These are phyloP conservation scores for Lyophyllum shimeji DNA, from an alignment of 768 basidiomycete species.

Conservation along the genomic window DNA sequence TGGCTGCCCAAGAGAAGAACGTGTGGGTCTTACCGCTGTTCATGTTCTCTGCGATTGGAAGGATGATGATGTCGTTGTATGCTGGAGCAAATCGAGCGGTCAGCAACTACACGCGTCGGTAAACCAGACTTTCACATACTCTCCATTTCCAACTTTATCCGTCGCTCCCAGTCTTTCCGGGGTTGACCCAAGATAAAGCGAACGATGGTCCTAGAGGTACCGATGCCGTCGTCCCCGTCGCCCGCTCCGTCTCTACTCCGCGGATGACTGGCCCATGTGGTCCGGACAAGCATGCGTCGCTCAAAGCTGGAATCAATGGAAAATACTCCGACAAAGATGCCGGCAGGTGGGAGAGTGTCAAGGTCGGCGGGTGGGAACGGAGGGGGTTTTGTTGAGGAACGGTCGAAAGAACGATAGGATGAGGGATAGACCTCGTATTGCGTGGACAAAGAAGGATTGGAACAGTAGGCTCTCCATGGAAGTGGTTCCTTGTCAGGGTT, in stretches of 20 bases:
- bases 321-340: constrained; percentile 88
- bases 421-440: constrained; percentile 39
- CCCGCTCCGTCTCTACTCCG: constrained; percentile 76
- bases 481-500: constrained; percentile 95
- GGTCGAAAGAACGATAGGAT: constrained; percentile 27
- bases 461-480: constrained; percentile 94
- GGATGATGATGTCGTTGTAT: constrained; percentile 83
- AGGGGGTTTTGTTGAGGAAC: constrained; percentile 30
- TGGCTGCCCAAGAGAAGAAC: constrained; percentile 91
- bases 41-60: constrained; percentile 92
- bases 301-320: constrained; percentile 84
- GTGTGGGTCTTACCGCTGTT: constrained; percentile 91
- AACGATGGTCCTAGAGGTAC: constrained; percentile 82
- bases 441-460: constrained; percentile 51
- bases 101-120: not conserved
- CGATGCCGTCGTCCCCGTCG: constrained; percentile 62
- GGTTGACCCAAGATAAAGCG: constrained; percentile 91
- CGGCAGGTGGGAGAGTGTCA: constrained; percentile 76
- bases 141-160: constrained; percentile 87
- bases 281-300: constrained; percentile 82
- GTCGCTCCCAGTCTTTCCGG: constrained; percentile 72
- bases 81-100: constrained; percentile 37
- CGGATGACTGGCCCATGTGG: constrained; percentile 85
- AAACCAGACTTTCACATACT: constrained; percentile 46
- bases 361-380: constrained; percentile 75